Percentiles rank a stretch among this genome's conserved stretches.
phyloP scores from a whole-genome alignment of 805 yeast genomes.

The Yarrowia divulgata region DNA sequence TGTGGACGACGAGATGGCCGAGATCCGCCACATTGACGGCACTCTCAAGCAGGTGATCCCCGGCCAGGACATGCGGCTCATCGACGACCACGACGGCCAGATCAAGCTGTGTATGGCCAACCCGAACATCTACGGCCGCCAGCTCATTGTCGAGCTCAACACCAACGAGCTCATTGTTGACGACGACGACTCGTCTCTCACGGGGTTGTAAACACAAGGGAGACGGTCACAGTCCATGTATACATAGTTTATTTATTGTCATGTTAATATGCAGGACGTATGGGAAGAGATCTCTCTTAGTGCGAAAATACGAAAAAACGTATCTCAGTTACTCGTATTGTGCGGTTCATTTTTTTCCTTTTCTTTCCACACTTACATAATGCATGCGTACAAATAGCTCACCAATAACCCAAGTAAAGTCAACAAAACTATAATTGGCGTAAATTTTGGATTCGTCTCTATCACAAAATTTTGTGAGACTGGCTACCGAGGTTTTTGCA shows the following conservation, averaged over 20 bases:
- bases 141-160: conserved; percentile 58
- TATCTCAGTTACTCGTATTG: too few relatives aligned
- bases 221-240: neutral
- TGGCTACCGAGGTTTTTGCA: too few relatives aligned
- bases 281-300: neutral
- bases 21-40: conserved; percentile 64
- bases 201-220: conserved; percentile 12
- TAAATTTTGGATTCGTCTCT: too few relatives aligned
- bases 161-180: conserved; percentile 48
- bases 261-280: neutral
- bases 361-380: too few relatives aligned
- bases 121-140: conserved; percentile 68
- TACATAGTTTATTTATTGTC: conserved; percentile 31
- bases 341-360: too few relatives aligned
- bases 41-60: conserved; percentile 67
- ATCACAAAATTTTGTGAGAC: too few relatives aligned
- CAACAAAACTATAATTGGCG: too few relatives aligned
- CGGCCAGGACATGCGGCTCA: conserved; percentile 66
- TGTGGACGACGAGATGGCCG: conserved; percentile 71
- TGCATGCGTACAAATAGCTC: too few relatives aligned
- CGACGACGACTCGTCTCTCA: conserved; percentile 43
- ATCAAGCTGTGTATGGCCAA: conserved; percentile 64
- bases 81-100: conserved; percentile 54
- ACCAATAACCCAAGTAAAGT: too few relatives aligned
- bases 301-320: too few relatives aligned